Evolutionary conservation across 352 stramenopile genomes (phyloP), one percentile per base, ranked within the genome.

Genomic region (Globisporangium barbulae): DNA sequence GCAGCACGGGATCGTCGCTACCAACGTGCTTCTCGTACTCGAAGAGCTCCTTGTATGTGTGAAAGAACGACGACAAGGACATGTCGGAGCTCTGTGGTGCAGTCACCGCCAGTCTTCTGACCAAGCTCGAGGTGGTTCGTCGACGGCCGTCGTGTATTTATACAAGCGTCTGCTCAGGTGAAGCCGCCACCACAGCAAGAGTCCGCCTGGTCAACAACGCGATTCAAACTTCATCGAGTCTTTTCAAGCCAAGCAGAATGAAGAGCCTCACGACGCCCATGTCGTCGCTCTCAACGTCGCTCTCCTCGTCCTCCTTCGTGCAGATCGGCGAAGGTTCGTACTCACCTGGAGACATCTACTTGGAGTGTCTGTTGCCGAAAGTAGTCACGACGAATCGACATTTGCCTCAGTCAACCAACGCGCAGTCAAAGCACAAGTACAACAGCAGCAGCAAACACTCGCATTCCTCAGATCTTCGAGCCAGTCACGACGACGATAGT

Each of bases 11-110:
- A 57, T 63, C 28, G 12, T 53, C 42, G 19, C 37, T 30, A 4
- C 76, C 73, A 25, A 89, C 65, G 37, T 78, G 78, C 61, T 75
- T 78, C 17, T 88, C 73, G 50, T 85, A 94, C 53, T 89, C 73
- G 53, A 91, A 92, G 42, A 92, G 61, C 2, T 89, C 70, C 54
- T 83, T 80, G 70, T 90, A 65, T 53, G 69, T 63, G 28, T 73
- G 50, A 52, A 92, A 91, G 72, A 94, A 90, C 42, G 69, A 69
- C 13, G 15, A 28, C 12, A 22, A 33, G 7, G 55, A 45, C 39
- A 48, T 19, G 13, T 30, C 19, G 22, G 41, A 15, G 30, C 33
- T 44, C 17, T 57, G 17, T 30, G 52, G 52, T 57, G 52, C 31
- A 25, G 21, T 30, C 52, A 57, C 44, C 31, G 15, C 19, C 44